Percentiles rank a stretch among this genome's conserved stretches.
Conservation (phyloP, 192 early-diverging fungal species). For the Gamsiella multidivaricata region DNA sequence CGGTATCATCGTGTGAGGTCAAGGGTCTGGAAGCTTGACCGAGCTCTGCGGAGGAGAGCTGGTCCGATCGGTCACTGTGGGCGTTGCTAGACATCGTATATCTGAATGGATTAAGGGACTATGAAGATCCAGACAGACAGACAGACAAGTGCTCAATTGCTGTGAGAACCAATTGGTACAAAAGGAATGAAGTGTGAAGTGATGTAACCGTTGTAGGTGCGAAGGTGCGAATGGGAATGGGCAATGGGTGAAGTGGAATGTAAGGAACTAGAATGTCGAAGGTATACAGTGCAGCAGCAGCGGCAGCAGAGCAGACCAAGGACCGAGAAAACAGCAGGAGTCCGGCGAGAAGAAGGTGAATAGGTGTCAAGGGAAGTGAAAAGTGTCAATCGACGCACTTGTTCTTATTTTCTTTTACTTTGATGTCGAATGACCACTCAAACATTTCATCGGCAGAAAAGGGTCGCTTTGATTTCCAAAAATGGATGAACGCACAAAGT, state of each 20-base stretch:
- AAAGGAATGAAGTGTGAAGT: not conserved
- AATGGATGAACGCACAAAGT: too few relatives aligned
- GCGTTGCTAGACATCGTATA: constrained; percentile 8
- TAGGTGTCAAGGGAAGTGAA: too few relatives aligned
- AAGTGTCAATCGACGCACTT: too few relatives aligned
- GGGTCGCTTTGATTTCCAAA: too few relatives aligned
- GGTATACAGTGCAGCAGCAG: not conserved
- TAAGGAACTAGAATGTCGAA: not conserved
- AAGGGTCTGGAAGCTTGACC: constrained; percentile 21
- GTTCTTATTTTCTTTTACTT: too few relatives aligned
- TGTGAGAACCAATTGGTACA: not conserved
- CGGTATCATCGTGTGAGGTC: not conserved
- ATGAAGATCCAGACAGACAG: not conserved
- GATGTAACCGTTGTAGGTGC: not conserved
- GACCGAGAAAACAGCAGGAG: not conserved
- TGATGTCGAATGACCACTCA: too few relatives aligned
- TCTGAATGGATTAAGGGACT: not conserved
- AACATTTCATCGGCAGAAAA: too few relatives aligned
- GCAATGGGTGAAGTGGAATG: not conserved
- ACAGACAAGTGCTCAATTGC: not conserved
- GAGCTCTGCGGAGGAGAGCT: constrained; percentile 36
- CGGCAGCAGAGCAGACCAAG: not conserved
- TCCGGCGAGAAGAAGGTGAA: not conserved
- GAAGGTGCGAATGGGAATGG: constrained; percentile 3
- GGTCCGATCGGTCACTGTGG: constrained; percentile 20